phyloP scores from a whole-genome alignment of 2,329 filamentous ascomycete species.

The Calonectria pauciramosa region DNA sequence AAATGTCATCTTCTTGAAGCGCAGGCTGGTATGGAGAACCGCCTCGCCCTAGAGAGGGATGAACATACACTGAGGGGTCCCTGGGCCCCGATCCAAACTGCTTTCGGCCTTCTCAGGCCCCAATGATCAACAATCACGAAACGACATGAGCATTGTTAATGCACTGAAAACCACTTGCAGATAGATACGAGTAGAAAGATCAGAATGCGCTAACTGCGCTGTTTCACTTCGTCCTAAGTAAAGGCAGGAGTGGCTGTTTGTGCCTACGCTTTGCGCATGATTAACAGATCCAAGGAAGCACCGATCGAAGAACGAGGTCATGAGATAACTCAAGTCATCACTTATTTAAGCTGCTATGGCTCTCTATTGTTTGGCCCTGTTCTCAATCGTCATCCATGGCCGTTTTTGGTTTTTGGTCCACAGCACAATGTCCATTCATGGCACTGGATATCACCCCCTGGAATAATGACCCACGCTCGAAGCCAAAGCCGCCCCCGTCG shows the following conservation, averaged over 20 bases:
- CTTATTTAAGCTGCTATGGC: background rate
- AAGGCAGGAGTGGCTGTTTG: background rate
- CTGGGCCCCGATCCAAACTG: background rate
- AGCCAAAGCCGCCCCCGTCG: background rate
- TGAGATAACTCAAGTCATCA: background rate
- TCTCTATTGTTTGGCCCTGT: background rate
- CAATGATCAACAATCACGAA: background rate
- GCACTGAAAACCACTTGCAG: background rate
- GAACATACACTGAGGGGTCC: background rate
- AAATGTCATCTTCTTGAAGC: background rate
- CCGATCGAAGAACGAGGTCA: background rate
- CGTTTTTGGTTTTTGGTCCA: background rate
- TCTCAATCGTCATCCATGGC: background rate
- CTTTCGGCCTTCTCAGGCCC: background rate
- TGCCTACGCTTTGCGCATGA: background rate
- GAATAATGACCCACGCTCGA: constrained; percentile 1
- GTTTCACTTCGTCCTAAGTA: background rate
- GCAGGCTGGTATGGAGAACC: background rate
- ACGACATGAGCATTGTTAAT: background rate
- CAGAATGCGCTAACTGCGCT: background rate
- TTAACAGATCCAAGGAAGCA: background rate
- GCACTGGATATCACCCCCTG: background rate
- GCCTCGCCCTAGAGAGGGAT: background rate
- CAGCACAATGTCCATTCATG: background rate
- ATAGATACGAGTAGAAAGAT: background rate